These are phyloP conservation scores for Pythium utonaiense DNA, from an alignment of 352 stramenopile genomes.

Conservation along the genomic window DNA sequence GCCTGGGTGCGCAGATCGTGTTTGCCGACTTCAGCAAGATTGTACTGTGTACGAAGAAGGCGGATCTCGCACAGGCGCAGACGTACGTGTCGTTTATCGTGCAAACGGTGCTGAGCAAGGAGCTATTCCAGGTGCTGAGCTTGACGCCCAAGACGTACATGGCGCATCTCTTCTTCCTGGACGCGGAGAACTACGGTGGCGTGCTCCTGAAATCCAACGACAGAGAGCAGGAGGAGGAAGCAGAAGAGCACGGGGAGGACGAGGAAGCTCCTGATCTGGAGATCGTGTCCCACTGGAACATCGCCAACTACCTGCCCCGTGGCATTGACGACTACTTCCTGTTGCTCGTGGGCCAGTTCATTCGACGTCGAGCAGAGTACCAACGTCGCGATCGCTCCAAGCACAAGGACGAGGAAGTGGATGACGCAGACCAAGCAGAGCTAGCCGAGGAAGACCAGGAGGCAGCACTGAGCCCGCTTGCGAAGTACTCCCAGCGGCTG, in stretches of 20 bases:
- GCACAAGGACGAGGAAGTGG: constrained; percentile 30
- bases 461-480: constrained; percentile 45
- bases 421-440: constrained; percentile 25
- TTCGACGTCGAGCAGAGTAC: constrained; percentile 69
- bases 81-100: constrained; percentile 96
- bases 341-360: constrained; percentile 87
- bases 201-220: constrained; percentile 71
- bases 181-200: constrained; percentile 95
- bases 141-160: constrained; percentile 83
- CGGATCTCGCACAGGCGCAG: constrained; percentile 79
- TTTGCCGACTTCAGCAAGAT: constrained; percentile 84
- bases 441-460: constrained; percentile 32
- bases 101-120: constrained; percentile 84
- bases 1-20: constrained; percentile 93
- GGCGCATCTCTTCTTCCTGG: constrained; percentile 92
- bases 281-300: constrained; percentile 88
- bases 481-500: constrained; percentile 69
- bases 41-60: constrained; percentile 65
- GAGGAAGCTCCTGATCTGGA: constrained; percentile 36
- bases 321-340: constrained; percentile 87
- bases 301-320: constrained; percentile 81
- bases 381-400: constrained; percentile 29
- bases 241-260: constrained; percentile 19
- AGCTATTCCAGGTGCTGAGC: constrained; percentile 80
- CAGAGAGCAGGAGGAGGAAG: constrained; percentile 23